Evolutionary conservation across 768 basidiomycete species (phyloP).

Genomic region (Exidia glandulosa): DNA sequence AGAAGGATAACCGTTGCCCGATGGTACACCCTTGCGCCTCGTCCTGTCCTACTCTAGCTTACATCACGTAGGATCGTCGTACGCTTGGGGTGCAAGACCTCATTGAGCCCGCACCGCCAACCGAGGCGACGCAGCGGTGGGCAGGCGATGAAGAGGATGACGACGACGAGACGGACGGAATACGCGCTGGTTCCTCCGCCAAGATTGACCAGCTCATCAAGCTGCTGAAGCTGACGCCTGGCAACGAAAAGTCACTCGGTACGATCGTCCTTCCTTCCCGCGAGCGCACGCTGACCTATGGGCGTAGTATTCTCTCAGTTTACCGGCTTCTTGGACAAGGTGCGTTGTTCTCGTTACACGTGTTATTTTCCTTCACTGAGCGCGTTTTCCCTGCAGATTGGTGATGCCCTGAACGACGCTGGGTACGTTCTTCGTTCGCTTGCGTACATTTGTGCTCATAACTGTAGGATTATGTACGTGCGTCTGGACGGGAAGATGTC

Average conservation of each 20-base stretch:
- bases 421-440: conserved; percentile 30
- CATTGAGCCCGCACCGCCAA: conserved; percentile 50
- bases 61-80: conserved; percentile 52
- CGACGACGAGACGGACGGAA: conserved; percentile 24
- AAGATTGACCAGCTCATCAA: conserved; percentile 78
- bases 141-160: conserved; percentile 24
- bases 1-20: conserved; percentile 67
- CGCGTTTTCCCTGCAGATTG: conserved; percentile 38
- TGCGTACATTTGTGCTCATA: neutral
- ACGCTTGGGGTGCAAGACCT: conserved; percentile 42
- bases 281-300: neutral
- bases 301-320: conserved; percentile 75
- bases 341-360: conserved; percentile 16
- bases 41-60: neutral
- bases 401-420: conserved; percentile 50
- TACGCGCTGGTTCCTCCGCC: conserved; percentile 54
- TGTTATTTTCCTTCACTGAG: neutral
- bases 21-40: conserved; percentile 41
- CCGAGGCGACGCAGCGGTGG: conserved; percentile 49
- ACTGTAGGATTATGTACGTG: conserved; percentile 54
- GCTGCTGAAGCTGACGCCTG: conserved; percentile 56
- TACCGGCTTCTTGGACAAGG: conserved; percentile 76
- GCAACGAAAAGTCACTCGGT: conserved; percentile 57
- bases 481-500: conserved; percentile 84
- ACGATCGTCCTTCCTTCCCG: neutral